Percentiles rank a stretch among this genome's conserved stretches.
Evolutionary conservation across 192 early-diverging fungal genomes (phyloP).

Genomic region (Coemansia sp.): DNA sequence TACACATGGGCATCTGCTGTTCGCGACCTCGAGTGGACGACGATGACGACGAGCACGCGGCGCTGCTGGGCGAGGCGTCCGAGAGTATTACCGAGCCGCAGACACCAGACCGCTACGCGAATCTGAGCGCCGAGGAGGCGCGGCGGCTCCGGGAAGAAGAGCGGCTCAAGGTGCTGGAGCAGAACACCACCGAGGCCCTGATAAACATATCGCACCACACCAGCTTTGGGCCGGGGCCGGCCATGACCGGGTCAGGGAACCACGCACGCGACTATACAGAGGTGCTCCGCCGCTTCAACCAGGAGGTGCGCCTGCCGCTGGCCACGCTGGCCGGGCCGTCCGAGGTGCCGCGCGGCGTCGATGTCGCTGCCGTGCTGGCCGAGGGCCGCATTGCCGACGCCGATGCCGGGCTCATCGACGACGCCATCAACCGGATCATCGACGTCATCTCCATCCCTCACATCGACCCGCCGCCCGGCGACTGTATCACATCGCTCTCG

Average conservation of each 20-base stretch:
- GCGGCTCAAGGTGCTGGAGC: constrained; percentile 34
- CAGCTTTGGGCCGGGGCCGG: constrained; percentile 20
- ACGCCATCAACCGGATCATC: constrained; percentile 15
- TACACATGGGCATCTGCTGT: constrained; percentile 36
- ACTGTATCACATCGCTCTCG: constrained; percentile 33
- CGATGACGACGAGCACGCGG: constrained; percentile 26
- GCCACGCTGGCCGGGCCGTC: constrained; percentile 16
- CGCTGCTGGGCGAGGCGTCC: constrained; percentile 20
- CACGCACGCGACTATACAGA: constrained; percentile 36
- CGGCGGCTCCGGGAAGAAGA: constrained; percentile 28
- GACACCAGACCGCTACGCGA: constrained; percentile 35
- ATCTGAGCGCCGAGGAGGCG: constrained; percentile 25
- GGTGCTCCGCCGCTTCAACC: constrained; percentile 36
- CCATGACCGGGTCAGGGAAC: constrained; percentile 13
- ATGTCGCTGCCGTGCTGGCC: constrained; percentile 18
- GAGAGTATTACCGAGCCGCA: constrained; percentile 2
- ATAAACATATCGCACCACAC: constrained; percentile 39
- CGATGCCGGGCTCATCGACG: constrained; percentile 16
- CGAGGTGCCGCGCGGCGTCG: constrained; percentile 7
- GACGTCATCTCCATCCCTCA: constrained; percentile 16
- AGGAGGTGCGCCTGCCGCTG: constrained; percentile 37
- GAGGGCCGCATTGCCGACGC: constrained; percentile 10
- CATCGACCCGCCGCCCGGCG: constrained; percentile 26
- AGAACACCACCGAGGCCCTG: constrained; percentile 38
- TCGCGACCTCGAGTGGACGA: constrained; percentile 32